Percentiles rank a stretch among this genome's conserved stretches.
Evolutionary conservation across 2,329 filamentous ascomycete species (phyloP).

Genomic region (Claviceps monticola): DNA sequence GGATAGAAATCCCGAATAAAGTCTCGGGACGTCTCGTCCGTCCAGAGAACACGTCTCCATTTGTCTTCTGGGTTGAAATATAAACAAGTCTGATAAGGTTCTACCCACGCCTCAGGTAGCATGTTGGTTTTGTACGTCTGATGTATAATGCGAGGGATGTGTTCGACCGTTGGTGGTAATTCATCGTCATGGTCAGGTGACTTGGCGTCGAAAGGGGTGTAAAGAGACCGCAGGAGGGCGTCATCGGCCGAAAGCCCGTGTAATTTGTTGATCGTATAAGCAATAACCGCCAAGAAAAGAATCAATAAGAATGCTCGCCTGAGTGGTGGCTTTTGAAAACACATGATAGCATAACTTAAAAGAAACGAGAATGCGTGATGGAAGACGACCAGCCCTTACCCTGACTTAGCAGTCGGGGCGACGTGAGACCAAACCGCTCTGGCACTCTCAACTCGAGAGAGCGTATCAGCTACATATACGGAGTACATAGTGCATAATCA

Average conservation of each 20-base stretch:
- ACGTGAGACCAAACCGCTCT: no score
- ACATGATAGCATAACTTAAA: background rate
- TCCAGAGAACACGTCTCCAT: slow-evolving; percentile 45
- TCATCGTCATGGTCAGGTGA: background rate
- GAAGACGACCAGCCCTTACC: no score
- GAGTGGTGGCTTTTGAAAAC: background rate
- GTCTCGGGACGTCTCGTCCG: slow-evolving; percentile 51
- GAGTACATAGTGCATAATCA: no score
- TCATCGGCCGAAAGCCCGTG: background rate
- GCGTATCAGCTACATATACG: no score
- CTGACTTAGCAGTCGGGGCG: no score
- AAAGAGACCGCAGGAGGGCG: background rate
- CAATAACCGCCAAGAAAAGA: background rate
- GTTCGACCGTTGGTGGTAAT: background rate
- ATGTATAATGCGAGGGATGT: slow-evolving; percentile 3
- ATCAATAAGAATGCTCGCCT: background rate
- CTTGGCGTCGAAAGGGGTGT: background rate
- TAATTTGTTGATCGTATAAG: background rate
- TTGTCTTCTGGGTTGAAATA: background rate
- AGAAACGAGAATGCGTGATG: no score
- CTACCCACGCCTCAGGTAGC: background rate
- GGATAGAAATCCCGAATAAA: slow-evolving; percentile 64
- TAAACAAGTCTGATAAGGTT: background rate
- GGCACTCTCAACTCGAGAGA: no score
- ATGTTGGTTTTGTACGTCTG: slow-evolving; percentile 2